Evolutionary conservation across 225 moss, liverwort and hornwort species (phyloP), one percentile per base, ranked within the genome.

Genomic region (Neckera pumila): DNA sequence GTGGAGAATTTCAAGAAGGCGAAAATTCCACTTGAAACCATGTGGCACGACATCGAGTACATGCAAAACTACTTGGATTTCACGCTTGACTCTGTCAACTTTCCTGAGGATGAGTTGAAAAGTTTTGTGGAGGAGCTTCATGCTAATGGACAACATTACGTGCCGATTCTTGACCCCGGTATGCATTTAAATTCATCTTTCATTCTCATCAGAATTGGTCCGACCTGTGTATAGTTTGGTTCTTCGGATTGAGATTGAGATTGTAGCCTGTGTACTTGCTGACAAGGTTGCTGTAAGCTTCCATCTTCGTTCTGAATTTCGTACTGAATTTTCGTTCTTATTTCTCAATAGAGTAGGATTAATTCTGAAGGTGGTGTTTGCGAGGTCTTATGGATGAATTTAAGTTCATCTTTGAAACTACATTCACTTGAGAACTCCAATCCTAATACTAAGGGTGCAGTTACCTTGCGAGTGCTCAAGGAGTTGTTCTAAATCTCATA

Each of bases 41-140:
- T 97, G 80, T 98, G 98, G 97, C 95, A 93, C 62, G 98, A 98
- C 85, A 97, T 98, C 71, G 98, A 98, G 49, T 95, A 97, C 76
- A 98, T 98, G 98, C 89, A 97, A 54, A 64, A 85, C 16, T 98
- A 89, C 86, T 85, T 90, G 85, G 98, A 97, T 84, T 98, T 98
- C 87, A 98, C 98, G 26, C 0, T 81, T 1, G 91, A 97, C 82
- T 54, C 92, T 2, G 90, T 94, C 30, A 95, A 96, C 90, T 98
- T 88, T 54, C 95, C 98, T 31, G 91, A 89, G 78, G 84, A 92
- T 6, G 70, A 92, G 86, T 53, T 98, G 11, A 71, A 79, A 19
- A 71, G n/a, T 18, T 96, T 95, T 76, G 85, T 97, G 11, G 84
- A 95, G 84, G 92, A 93, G 73, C 89, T 98, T 51, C 96, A 97